A percentile compares a stretch with the other conserved stretches of the same genome.
Evolutionary conservation across 495 filamentous ascomycete species (phyloP).

Genomic region (Evernia prunastri): DNA sequence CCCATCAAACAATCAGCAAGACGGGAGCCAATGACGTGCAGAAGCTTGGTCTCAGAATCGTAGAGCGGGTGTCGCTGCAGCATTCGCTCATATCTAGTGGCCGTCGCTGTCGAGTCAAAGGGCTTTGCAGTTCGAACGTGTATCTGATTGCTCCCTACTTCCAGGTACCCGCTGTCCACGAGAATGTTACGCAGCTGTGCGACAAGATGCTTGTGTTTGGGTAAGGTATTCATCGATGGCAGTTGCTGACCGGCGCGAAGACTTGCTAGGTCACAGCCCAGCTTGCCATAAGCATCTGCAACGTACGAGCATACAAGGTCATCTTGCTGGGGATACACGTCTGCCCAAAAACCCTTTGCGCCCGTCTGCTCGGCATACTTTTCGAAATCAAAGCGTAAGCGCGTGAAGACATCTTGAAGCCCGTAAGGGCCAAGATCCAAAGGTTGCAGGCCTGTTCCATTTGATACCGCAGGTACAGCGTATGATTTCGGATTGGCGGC

Average conservation of each 20-base stretch:
- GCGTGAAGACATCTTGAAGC: conserved; percentile 6
- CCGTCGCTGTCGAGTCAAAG: conserved; percentile 7
- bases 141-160: not conserved
- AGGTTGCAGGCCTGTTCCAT: not conserved
- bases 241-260: conserved; percentile 28
- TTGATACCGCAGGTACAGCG: not conserved
- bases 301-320: conserved; percentile 37
- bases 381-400: conserved; percentile 8
- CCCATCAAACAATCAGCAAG: conserved; percentile 27
- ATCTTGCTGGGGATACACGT: conserved; percentile 33
- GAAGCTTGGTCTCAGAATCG: conserved; percentile 22
- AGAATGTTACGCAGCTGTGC: conserved; percentile 33
- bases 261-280: conserved; percentile 32
- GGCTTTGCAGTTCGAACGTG: conserved; percentile 11
- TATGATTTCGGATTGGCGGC: not conserved
- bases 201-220: conserved; percentile 31
- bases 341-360: conserved; percentile 27
- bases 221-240: conserved; percentile 23
- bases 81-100: conserved; percentile 3
- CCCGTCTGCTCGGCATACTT: conserved; percentile 11
- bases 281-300: conserved; percentile 34
- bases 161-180: conserved; percentile 26
- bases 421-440: not conserved
- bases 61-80: conserved; percentile 21
- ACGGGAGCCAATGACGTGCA: conserved; percentile 21